phyloP scores from a whole-genome alignment of 371 early-diverging fungal genomes.

The Mortierella sp. region DNA sequence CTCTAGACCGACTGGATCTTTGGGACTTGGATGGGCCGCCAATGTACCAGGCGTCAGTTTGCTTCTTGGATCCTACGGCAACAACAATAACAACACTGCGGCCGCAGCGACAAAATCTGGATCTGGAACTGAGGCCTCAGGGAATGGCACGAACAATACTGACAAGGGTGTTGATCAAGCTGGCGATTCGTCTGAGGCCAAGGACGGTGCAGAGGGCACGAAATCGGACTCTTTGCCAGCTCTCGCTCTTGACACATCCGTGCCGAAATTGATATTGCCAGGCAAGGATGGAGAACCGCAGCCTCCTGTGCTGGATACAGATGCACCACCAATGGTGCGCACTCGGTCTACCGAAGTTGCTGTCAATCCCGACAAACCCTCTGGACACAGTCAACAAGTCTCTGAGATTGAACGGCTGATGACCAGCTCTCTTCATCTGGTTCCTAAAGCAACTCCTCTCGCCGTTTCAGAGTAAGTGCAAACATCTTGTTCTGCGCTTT shows the following conservation, averaged over 20 bases:
- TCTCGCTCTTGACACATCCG: neutral
- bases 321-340: neutral
- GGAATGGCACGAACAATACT: neutral
- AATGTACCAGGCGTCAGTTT: slow-evolving; percentile 53
- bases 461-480: slow-evolving; percentile 38
- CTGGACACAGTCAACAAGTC: slow-evolving; percentile 32
- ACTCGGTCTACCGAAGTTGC: slow-evolving; percentile 19
- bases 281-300: slow-evolving; percentile 1
- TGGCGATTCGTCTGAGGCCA: neutral
- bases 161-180: neutral
- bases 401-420: slow-evolving; percentile 53
- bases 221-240: slow-evolving; percentile 1
- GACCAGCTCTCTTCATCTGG: slow-evolving; percentile 53
- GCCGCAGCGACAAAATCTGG: neutral
- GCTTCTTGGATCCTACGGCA: slow-evolving; percentile 30
- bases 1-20: slow-evolving; percentile 18
- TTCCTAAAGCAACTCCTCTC: slow-evolving; percentile 36
- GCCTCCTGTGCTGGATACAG: slow-evolving; percentile 7
- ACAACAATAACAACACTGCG: neutral
- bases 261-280: neutral
- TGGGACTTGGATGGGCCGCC: slow-evolving; percentile 48
- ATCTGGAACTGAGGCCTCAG: neutral
- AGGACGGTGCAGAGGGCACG: neutral
- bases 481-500: neutral
- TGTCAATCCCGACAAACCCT: slow-evolving; percentile 6